Conservation (phyloP, 768 basidiomycete species). For the Kondoa subrosea region DNA sequence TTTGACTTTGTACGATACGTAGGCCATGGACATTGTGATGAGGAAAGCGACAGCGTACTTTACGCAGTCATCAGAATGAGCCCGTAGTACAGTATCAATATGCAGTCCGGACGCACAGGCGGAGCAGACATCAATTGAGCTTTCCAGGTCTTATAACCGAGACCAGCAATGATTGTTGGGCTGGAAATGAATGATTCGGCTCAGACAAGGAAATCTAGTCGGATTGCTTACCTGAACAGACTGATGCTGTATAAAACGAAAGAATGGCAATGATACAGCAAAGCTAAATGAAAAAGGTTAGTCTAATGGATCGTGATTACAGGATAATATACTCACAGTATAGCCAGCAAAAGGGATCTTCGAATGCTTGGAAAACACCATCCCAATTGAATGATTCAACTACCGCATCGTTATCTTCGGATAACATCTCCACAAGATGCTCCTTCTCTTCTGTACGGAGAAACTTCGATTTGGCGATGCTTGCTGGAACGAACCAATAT, state of each 20-base stretch:
- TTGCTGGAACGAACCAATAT: neutral
- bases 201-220: too few species aligned
- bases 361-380: conserved; percentile 43
- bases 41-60: conserved; percentile 40
- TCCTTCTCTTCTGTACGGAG: conserved; percentile 41
- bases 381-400: conserved; percentile 45
- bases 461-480: conserved; percentile 28
- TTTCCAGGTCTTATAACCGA: conserved; percentile 47
- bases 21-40: conserved; percentile 40
- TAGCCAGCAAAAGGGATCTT: conserved; percentile 44
- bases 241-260: conserved; percentile 46
- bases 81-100: neutral
- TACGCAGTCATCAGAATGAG: neutral
- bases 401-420: conserved; percentile 43
- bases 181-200: too few species aligned
- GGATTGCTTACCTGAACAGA: too few species aligned
- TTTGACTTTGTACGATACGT: conserved; percentile 31
- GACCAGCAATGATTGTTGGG: conserved; percentile 46
- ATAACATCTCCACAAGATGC: conserved; percentile 39
- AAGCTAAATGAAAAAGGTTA: neutral
- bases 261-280: neutral
- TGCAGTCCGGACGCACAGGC: conserved; percentile 33
- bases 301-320: neutral
- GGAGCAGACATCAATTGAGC: conserved; percentile 48
- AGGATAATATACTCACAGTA: conserved; percentile 5